A percentile compares a stretch with the other conserved stretches of the same genome.
phyloP scores from a whole-genome alignment of 441 rosid species.

The Gossypium trilobum region DNA sequence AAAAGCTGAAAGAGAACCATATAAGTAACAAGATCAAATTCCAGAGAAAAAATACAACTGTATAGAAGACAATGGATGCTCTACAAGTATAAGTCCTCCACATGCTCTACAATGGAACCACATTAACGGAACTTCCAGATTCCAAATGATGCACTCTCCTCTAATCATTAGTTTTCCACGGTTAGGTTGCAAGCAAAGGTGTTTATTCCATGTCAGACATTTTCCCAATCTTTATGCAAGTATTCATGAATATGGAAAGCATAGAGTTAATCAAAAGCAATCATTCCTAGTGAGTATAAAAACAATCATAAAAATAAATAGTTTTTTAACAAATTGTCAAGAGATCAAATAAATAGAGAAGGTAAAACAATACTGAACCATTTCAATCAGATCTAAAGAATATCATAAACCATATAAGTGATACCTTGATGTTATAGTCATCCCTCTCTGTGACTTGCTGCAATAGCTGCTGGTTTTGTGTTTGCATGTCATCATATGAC shows the following conservation, averaged over 20 bases:
- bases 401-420: slow-evolving; percentile 6
- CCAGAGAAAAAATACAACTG: neutral
- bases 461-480: slow-evolving; percentile 86
- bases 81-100: neutral
- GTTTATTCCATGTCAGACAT: neutral
- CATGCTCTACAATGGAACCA: neutral
- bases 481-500: slow-evolving; percentile 90
- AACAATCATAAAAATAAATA: neutral
- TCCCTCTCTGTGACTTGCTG: slow-evolving; percentile 94
- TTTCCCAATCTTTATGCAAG: neutral
- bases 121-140: neutral
- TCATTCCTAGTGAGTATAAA: neutral
- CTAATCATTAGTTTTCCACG: neutral
- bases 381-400: neutral
- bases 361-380: neutral
- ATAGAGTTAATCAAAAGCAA: neutral
- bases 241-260: neutral
- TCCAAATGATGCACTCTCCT: neutral
- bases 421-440: slow-evolving; percentile 95
- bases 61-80: neutral
- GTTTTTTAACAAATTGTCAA: neutral
- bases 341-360: neutral
- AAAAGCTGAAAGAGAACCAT: slow-evolving; percentile 56
- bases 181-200: neutral
- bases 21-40: slow-evolving; percentile 17